These are phyloP conservation scores for Dalbergia cochinchinensis DNA, from an alignment of 306 rosid genomes.

Conservation along the genomic window DNA sequence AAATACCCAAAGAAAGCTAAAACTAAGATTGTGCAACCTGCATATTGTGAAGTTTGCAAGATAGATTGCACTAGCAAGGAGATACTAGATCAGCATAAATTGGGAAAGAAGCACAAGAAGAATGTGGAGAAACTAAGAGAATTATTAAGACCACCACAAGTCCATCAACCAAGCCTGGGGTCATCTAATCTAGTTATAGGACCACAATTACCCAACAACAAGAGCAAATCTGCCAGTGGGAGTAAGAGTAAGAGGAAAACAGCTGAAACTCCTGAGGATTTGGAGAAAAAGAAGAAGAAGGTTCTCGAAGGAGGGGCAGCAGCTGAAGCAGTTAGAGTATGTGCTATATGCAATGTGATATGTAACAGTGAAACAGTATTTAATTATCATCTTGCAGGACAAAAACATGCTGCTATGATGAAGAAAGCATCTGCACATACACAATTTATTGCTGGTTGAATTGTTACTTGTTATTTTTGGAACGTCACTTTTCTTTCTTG, in stretches of 20 bases:
- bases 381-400: conserved; percentile 56
- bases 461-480: background rate
- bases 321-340: conserved; percentile 50
- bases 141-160: conserved; percentile 33
- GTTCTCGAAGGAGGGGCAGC: conserved; percentile 63
- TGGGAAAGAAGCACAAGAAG: conserved; percentile 65
- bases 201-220: conserved; percentile 33
- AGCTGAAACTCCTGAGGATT: conserved; percentile 45
- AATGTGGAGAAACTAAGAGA: conserved; percentile 55
- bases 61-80: conserved; percentile 58
- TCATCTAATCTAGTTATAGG: conserved; percentile 49
- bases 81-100: conserved; percentile 61
- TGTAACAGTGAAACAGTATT: conserved; percentile 58
- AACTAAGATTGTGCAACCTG: conserved; percentile 52
- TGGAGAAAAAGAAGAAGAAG: conserved; percentile 55
- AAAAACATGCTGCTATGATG: conserved; percentile 53
- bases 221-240: conserved; percentile 33
- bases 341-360: conserved; percentile 58
- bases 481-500: background rate
- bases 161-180: conserved; percentile 7
- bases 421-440: conserved; percentile 46
- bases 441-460: conserved; percentile 37
- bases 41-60: conserved; percentile 65
- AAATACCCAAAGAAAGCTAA: conserved; percentile 46
- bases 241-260: conserved; percentile 49